Evolutionary conservation across 2,329 filamentous ascomycete genomes (phyloP).

Genomic region (Coleophoma crateriformis): DNA sequence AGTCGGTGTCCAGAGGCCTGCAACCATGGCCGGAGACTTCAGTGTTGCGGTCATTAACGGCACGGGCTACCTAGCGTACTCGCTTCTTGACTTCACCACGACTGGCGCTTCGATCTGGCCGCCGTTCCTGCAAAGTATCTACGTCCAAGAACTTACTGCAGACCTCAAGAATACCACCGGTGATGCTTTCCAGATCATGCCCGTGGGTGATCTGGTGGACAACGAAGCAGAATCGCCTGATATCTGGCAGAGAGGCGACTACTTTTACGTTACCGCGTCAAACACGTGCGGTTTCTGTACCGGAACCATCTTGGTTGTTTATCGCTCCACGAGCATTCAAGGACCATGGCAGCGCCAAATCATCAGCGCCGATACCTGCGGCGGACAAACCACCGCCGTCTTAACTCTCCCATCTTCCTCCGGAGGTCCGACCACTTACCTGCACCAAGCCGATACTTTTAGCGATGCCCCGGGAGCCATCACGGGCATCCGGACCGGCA

Average conservation of each 20-base stretch:
- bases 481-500: constrained; percentile 10
- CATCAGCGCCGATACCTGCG: constrained; percentile 17
- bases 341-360: constrained; percentile 18
- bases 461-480: constrained; percentile 8
- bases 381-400: constrained; percentile 15
- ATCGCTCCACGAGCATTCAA: constrained; percentile 10
- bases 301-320: constrained; percentile 15
- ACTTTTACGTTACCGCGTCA: constrained; percentile 17
- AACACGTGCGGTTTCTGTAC: constrained; percentile 21
- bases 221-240: constrained; percentile 16
- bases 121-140: constrained; percentile 17
- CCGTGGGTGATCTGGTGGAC: constrained; percentile 14
- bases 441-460: constrained; percentile 17
- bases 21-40: constrained; percentile 13
- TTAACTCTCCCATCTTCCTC: constrained; percentile 9
- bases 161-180: constrained; percentile 17
- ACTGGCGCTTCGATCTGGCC: constrained; percentile 17
- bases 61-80: constrained; percentile 16
- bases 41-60: constrained; percentile 13
- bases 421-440: constrained; percentile 8
- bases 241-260: constrained; percentile 17
- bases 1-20: constrained; percentile 10
- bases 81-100: constrained; percentile 16
- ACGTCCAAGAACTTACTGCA: constrained; percentile 13
- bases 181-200: constrained; percentile 7